Conservation (phyloP, 345 rosid species). For the Populus simonii region DNA sequence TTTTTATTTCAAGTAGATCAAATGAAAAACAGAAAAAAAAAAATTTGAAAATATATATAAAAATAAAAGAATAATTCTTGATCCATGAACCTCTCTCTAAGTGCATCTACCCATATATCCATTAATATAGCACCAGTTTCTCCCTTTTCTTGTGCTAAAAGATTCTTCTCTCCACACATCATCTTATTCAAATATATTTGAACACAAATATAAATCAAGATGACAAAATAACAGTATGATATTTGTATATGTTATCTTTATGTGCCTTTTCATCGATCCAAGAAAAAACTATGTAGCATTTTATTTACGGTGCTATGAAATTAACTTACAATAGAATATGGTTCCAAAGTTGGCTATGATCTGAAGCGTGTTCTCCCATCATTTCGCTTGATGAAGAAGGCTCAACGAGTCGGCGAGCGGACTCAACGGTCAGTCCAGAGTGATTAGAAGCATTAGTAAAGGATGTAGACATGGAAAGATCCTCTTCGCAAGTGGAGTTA, state of each 20-base stretch:
- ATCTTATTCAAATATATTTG: not conserved
- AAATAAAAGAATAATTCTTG: not conserved
- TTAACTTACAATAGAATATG: slow-evolving; percentile 60
- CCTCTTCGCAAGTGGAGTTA: slow-evolving; percentile 59
- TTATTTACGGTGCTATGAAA: not conserved
- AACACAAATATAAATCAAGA: not conserved
- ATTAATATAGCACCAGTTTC: not conserved
- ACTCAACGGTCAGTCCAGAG: slow-evolving; percentile 57
- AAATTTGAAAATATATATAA: not conserved
- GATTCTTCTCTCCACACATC: slow-evolving; percentile 19
- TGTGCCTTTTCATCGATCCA: not conserved
- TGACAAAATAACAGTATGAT: not conserved
- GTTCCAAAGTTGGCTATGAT: slow-evolving; percentile 55
- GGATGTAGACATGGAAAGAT: slow-evolving; percentile 54
- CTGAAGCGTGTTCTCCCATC: slow-evolving; percentile 56
- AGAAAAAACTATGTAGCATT: not conserved
- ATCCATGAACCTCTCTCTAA: not conserved
- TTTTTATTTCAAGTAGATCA: not conserved
- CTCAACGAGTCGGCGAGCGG: slow-evolving; percentile 39
- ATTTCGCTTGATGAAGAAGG: slow-evolving; percentile 42
- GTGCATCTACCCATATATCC: not conserved
- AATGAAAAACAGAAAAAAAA: not conserved
- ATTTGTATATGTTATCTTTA: not conserved
- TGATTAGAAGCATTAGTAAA: slow-evolving; percentile 58
- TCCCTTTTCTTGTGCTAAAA: not conserved